phyloP scores from a whole-genome alignment of 257 asterid species.

The Solanum sejunctum region DNA sequence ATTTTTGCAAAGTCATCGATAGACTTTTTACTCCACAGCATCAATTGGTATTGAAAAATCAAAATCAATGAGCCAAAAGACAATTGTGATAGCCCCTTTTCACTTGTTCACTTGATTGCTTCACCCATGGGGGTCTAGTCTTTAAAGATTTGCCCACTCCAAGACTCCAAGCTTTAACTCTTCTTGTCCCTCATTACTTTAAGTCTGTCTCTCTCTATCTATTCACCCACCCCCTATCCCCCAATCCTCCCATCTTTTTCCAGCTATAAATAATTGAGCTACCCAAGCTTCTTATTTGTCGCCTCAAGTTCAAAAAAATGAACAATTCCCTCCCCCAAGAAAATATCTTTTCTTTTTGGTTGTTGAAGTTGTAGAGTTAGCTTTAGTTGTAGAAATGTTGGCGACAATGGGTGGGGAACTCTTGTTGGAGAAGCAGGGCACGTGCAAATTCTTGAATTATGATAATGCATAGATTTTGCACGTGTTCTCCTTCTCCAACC shows the following conservation, averaged over 20 bases:
- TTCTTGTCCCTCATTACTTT: neutral
- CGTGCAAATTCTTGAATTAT: slow-evolving; percentile 43
- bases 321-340: neutral
- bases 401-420: slow-evolving; percentile 17
- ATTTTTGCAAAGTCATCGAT: neutral
- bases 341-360: neutral
- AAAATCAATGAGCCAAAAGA: neutral
- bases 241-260: neutral
- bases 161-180: slow-evolving; percentile 41
- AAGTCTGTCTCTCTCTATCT: neutral
- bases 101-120: slow-evolving; percentile 13
- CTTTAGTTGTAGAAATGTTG: neutral
- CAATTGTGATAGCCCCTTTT: neutral
- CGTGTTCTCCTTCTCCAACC: slow-evolving; percentile 92
- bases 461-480: slow-evolving; percentile 23
- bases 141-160: slow-evolving; percentile 48
- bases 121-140: slow-evolving; percentile 7
- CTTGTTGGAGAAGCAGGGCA: slow-evolving; percentile 92
- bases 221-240: too few relatives aligned
- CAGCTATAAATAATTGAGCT: slow-evolving; percentile 26
- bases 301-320: neutral
- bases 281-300: neutral
- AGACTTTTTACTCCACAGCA: slow-evolving; percentile 9
- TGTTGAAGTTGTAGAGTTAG: neutral
- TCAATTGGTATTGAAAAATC: slow-evolving; percentile 4